phyloP scores from a whole-genome alignment of 768 basidiomycete species.

The Filobasidium floriforme region DNA sequence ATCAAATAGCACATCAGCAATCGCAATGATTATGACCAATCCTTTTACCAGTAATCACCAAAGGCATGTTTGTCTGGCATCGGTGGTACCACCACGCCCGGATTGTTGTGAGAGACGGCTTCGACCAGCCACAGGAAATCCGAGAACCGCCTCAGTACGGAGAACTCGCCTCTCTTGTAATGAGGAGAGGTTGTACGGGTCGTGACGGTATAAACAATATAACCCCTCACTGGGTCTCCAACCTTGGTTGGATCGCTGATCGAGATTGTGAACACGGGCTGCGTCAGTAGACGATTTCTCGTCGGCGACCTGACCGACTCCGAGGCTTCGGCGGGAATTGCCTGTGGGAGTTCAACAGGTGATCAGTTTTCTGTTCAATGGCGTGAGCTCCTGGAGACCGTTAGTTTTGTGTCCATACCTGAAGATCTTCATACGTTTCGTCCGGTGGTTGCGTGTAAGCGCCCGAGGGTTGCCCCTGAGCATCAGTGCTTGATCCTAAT shows the following conservation, averaged over 20 bases:
- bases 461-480: too few relatives aligned
- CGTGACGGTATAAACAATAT: slow-evolving; percentile 94
- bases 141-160: slow-evolving; percentile 91
- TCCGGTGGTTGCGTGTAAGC: too few relatives aligned
- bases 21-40: too few relatives aligned
- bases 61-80: slow-evolving; percentile 92
- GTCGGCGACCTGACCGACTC: neutral
- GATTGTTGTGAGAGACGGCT: slow-evolving; percentile 77
- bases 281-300: neutral
- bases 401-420: too few relatives aligned
- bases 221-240: slow-evolving; percentile 76
- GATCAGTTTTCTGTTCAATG: too few relatives aligned
- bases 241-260: slow-evolving; percentile 97
- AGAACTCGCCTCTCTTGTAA: slow-evolving; percentile 75
- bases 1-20: neutral
- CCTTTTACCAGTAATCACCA: slow-evolving; percentile 40
- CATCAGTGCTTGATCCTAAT: too few relatives aligned
- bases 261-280: slow-evolving; percentile 69
- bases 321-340: neutral
- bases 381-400: too few relatives aligned
- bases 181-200: slow-evolving; percentile 82
- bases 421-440: too few relatives aligned
- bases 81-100: slow-evolving; percentile 93
- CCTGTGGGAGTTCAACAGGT: too few relatives aligned
- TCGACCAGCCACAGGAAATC: slow-evolving; percentile 97